Evolutionary conservation across 257 asterid genomes (phyloP).

Genomic region (Solanum pinnatisectum): DNA sequence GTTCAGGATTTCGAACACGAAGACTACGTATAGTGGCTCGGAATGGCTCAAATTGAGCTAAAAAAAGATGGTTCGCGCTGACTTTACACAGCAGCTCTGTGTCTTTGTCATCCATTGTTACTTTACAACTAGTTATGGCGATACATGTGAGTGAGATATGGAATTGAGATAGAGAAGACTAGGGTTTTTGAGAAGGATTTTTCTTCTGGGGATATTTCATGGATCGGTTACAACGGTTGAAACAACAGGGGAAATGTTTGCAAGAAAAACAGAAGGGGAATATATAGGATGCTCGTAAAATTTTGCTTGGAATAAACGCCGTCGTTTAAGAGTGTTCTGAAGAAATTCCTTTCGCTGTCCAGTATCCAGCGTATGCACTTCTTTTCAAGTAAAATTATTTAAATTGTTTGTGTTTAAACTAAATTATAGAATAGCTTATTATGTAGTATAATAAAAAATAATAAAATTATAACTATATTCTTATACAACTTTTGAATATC

Average conservation of each 20-base stretch:
- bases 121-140: background rate
- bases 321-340: background rate
- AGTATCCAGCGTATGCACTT: too few species aligned
- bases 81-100: conserved; percentile 54
- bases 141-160: background rate
- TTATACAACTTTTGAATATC: background rate
- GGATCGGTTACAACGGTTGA: background rate
- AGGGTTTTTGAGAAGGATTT: background rate
- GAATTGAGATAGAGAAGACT: background rate
- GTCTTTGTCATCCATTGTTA: conserved; percentile 58
- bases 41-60: conserved; percentile 91
- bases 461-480: background rate
- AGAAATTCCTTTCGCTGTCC: too few species aligned
- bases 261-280: background rate
- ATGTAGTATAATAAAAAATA: too few species aligned
- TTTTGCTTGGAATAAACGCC: background rate
- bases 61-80: conserved; percentile 65
- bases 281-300: conserved; percentile 1
- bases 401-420: background rate
- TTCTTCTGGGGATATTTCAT: conserved; percentile 1
- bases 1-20: conserved; percentile 68
- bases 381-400: too few species aligned
- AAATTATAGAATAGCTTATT: background rate
- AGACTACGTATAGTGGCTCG: conserved; percentile 76
- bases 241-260: background rate